phyloP scores from a whole-genome alignment of 2,329 filamentous ascomycete species.

The Cladobotryum protrusum region DNA sequence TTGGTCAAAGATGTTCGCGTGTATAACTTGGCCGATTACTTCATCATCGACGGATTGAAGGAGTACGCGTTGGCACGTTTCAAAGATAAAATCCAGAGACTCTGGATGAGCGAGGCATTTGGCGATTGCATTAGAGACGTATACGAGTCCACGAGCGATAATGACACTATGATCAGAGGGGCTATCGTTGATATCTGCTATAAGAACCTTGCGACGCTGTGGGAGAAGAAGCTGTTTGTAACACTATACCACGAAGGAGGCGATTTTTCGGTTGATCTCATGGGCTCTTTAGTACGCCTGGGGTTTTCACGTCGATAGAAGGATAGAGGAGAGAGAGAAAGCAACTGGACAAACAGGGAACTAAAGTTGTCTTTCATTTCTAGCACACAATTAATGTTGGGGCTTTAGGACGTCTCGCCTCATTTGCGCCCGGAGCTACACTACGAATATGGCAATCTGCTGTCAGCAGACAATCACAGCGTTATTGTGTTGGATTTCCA shows the following conservation, averaged over 20 bases:
- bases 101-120: background rate
- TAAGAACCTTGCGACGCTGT: background rate
- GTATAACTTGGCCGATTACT: constrained; percentile 6
- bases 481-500: no score
- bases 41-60: background rate
- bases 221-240: background rate
- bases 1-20: constrained; percentile 9
- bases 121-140: constrained; percentile 4
- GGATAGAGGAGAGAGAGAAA: background rate
- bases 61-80: background rate
- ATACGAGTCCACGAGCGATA: background rate
- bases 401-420: no score
- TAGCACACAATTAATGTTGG: no score
- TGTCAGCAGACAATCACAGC: no score
- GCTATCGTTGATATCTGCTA: background rate
- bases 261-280: constrained; percentile 2
- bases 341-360: background rate
- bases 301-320: background rate
- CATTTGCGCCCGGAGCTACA: no score
- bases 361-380: background rate
- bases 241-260: constrained; percentile 7
- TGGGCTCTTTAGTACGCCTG: background rate
- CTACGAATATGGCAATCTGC: no score
- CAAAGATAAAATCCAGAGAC: background rate
- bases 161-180: background rate